Conservation (phyloP, 345 rosid species). For the Rubroshorea leprosula region DNA sequence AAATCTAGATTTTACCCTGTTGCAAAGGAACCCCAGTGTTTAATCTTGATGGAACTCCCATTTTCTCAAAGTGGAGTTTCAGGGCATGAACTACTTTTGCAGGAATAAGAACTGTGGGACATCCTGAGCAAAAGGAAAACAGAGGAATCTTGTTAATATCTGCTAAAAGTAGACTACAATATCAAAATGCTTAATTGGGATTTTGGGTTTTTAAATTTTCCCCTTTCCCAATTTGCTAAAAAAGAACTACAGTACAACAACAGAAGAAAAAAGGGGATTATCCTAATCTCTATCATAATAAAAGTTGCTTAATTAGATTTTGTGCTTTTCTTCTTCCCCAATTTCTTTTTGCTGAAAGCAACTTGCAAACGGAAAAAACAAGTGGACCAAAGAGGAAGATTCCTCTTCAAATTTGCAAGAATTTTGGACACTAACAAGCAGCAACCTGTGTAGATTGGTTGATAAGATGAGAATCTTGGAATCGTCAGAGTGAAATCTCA, state of each 20-base stretch:
- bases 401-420: slow-evolving; percentile 3
- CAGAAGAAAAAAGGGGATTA: neutral
- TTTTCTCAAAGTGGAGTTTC: slow-evolving; percentile 61
- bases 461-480: slow-evolving; percentile 28
- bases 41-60: slow-evolving; percentile 47
- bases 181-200: too few species aligned
- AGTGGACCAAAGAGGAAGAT: slow-evolving; percentile 21
- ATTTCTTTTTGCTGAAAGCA: slow-evolving; percentile 6
- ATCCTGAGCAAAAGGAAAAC: slow-evolving; percentile 36
- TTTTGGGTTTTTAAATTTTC: too few species aligned
- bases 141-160: too few species aligned
- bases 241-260: neutral
- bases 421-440: slow-evolving; percentile 13
- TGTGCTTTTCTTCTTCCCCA: neutral
- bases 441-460: slow-evolving; percentile 12
- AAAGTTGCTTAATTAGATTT: neutral
- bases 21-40: slow-evolving; percentile 29
- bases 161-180: too few species aligned
- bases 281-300: too few species aligned
- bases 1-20: slow-evolving; percentile 34
- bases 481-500: neutral
- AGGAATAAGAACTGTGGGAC: slow-evolving; percentile 74
- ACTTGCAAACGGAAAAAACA: neutral
- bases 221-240: slow-evolving; percentile 1
- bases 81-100: slow-evolving; percentile 82